Percentiles rank a stretch among this genome's conserved stretches.
phyloP scores from a whole-genome alignment of 805 yeast genomes.

The Saccharomyces paradoxus region DNA sequence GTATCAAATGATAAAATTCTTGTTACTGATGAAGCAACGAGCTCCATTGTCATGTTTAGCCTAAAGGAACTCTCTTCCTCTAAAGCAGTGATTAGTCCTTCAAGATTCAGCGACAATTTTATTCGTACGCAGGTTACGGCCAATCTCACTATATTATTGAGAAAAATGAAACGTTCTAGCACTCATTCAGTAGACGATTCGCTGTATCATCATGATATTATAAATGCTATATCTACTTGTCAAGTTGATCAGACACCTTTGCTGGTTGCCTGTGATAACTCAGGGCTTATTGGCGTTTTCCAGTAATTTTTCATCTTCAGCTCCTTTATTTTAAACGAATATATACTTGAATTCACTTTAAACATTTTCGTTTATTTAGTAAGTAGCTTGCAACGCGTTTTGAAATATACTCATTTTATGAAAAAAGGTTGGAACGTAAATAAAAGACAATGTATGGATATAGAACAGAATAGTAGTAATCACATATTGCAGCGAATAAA shows the following conservation, averaged over 20 bases:
- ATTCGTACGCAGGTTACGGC: slow-evolving; percentile 16
- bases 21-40: slow-evolving; percentile 11
- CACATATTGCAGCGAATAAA: neutral
- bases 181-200: neutral
- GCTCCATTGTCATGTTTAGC: slow-evolving; percentile 15
- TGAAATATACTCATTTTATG: neutral
- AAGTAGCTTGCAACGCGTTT: neutral
- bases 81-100: slow-evolving; percentile 6
- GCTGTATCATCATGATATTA: slow-evolving; percentile 6
- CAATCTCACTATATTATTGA: slow-evolving; percentile 11
- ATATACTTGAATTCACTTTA: neutral
- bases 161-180: slow-evolving; percentile 2
- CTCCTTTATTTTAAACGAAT: neutral
- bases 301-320: neutral
- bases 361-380: neutral
- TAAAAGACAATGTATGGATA: neutral
- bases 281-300: slow-evolving; percentile 14
- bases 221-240: slow-evolving; percentile 2
- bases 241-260: slow-evolving; percentile 1
- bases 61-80: slow-evolving; percentile 8
- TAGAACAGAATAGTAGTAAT: neutral
- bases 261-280: slow-evolving; percentile 15
- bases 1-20: slow-evolving; percentile 11
- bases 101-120: slow-evolving; percentile 2
- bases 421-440: neutral